Evolutionary conservation across 1,284 basidiomycete species (phyloP).

Genomic region (Puccinia coronata): DNA sequence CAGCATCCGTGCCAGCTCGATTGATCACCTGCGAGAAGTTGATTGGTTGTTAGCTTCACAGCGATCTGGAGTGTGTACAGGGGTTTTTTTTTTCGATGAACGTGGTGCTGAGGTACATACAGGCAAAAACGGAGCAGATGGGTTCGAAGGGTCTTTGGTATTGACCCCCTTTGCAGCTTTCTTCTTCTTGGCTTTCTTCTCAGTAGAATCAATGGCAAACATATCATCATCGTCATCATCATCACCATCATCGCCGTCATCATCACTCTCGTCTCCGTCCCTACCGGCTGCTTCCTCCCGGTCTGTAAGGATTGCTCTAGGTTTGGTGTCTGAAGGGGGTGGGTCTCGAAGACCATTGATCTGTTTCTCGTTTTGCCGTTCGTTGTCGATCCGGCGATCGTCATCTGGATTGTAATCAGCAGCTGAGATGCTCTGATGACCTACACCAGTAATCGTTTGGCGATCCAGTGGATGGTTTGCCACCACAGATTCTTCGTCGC

Average conservation of each 20-base stretch:
- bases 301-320: slow-evolving; percentile 59
- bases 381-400: slow-evolving; percentile 78
- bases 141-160: slow-evolving; percentile 1
- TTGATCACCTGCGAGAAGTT: slow-evolving; percentile 49
- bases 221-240: slow-evolving; percentile 73
- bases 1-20: slow-evolving; percentile 51
- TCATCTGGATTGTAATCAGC: slow-evolving; percentile 89
- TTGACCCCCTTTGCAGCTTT: slow-evolving; percentile 59
- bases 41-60: not conserved
- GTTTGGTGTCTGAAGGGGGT: slow-evolving; percentile 59
- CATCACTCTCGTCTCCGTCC: slow-evolving; percentile 65
- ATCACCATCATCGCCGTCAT: slow-evolving; percentile 69
- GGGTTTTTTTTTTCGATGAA: not conserved
- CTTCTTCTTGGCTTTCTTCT: slow-evolving; percentile 66
- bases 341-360: slow-evolving; percentile 55
- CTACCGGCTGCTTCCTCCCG: slow-evolving; percentile 64
- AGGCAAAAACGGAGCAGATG: slow-evolving; percentile 50
- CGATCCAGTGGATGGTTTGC: slow-evolving; percentile 42
- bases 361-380: slow-evolving; percentile 62
- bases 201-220: slow-evolving; percentile 69
- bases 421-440: slow-evolving; percentile 66
- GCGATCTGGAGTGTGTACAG: too few species aligned
- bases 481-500: slow-evolving; percentile 19
- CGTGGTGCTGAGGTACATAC: slow-evolving; percentile 33
- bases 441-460: slow-evolving; percentile 34